Evolutionary conservation across 1,284 basidiomycete genomes (phyloP).

Genomic region (Cyathus olla): DNA sequence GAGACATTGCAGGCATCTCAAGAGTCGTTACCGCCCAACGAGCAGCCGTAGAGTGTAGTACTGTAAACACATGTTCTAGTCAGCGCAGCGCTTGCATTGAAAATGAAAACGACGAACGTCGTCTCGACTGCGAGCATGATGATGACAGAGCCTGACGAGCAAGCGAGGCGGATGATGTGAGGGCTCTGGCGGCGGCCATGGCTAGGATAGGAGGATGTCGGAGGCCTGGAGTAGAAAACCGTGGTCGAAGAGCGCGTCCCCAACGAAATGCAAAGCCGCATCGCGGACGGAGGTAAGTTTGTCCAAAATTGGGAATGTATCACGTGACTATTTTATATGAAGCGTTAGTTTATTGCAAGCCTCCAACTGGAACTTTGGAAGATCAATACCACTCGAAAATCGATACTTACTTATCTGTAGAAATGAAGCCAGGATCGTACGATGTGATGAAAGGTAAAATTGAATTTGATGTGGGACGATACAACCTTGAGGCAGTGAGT

Average conservation of each 20-base stretch:
- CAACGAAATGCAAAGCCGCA: not conserved
- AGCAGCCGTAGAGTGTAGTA: conserved; percentile 64
- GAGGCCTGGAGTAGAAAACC: not conserved
- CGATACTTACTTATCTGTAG: too few relatives aligned
- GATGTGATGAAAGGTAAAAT: too few relatives aligned
- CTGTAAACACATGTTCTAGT: conserved; percentile 29
- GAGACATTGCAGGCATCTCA: conserved; percentile 96
- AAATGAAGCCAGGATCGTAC: too few relatives aligned
- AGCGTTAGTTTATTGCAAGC: too few relatives aligned
- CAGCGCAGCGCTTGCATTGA: not conserved
- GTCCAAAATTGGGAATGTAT: not conserved
- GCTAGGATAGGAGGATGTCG: not conserved
- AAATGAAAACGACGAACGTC: conserved; percentile 20
- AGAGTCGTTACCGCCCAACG: conserved; percentile 78
- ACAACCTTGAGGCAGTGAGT: too few relatives aligned
- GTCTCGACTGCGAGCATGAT: conserved; percentile 10
- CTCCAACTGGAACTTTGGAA: too few relatives aligned
- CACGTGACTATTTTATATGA: not conserved
- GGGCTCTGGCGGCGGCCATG: conserved; percentile 34
- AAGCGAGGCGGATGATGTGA: conserved; percentile 13
- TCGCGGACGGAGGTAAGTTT: not conserved
- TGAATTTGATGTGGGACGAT: too few relatives aligned
- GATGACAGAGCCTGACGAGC: not conserved
- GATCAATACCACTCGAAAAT: too few relatives aligned
- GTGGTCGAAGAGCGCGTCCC: not conserved